Percentiles rank a stretch among this genome's conserved stretches.
phyloP scores from a whole-genome alignment of 805 yeast genomes.

The Wickerhamiella azyma region DNA sequence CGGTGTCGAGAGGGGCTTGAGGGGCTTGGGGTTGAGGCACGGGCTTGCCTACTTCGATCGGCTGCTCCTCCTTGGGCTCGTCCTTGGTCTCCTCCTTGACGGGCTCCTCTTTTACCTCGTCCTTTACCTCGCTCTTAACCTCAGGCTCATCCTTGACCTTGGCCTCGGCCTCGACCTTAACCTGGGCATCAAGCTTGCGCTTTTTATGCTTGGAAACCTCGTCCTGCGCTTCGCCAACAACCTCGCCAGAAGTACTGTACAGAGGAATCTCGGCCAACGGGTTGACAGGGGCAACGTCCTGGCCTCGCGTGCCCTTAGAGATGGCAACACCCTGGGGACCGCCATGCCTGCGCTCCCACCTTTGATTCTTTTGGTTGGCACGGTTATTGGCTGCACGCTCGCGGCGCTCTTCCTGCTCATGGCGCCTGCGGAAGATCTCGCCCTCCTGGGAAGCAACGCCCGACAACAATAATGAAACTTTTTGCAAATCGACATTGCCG shows the following conservation, averaged over 20 bases:
- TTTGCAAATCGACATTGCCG: slow-evolving; percentile 61
- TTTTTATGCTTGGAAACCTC: slow-evolving; percentile 31
- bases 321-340: slow-evolving; percentile 23
- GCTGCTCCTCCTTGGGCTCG: not conserved
- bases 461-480: slow-evolving; percentile 58
- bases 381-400: slow-evolving; percentile 52
- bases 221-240: slow-evolving; percentile 53
- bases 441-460: slow-evolving; percentile 63
- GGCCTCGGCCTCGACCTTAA: slow-evolving; percentile 4
- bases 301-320: slow-evolving; percentile 29
- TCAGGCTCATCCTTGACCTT: slow-evolving; percentile 13
- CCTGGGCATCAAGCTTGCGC: not conserved
- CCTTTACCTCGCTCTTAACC: slow-evolving; percentile 16
- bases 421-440: slow-evolving; percentile 56
- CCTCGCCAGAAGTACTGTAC: slow-evolving; percentile 60
- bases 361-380: slow-evolving; percentile 25
- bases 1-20: slow-evolving; percentile 36
- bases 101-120: slow-evolving; percentile 12
- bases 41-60: not conserved
- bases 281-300: slow-evolving; percentile 58
- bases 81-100: not conserved
- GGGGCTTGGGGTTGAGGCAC: slow-evolving; percentile 19
- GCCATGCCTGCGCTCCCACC: slow-evolving; percentile 24
- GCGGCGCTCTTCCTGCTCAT: slow-evolving; percentile 54
- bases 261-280: slow-evolving; percentile 65